A percentile compares a stretch with the other conserved stretches of the same genome.
phyloP scores from a whole-genome alignment of 805 yeast species.

The Ogataea corticis region DNA sequence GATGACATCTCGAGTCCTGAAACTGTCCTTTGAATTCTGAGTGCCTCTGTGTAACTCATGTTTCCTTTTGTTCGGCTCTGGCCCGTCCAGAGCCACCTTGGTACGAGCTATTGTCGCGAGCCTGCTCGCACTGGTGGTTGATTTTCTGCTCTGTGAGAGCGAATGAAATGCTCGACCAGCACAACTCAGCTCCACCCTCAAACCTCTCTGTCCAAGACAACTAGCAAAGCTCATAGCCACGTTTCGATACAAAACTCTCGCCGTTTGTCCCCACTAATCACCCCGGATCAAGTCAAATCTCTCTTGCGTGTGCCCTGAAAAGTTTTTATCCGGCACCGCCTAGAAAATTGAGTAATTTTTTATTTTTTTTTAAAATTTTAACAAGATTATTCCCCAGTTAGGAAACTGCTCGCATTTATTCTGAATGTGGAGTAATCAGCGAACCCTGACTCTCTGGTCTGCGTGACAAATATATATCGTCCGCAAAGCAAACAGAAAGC shows the following conservation, averaged over 20 bases:
- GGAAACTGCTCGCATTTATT: neutral
- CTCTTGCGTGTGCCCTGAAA: constrained; percentile 2
- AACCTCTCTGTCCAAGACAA: no score
- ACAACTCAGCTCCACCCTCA: neutral
- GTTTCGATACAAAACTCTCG: neutral
- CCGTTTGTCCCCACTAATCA: neutral
- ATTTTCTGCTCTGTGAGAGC: neutral
- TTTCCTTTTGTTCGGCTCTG: neutral
- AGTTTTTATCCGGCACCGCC: constrained; percentile 6
- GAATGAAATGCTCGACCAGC: neutral
- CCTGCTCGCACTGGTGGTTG: neutral
- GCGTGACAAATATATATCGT: no score
- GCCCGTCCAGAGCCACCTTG: neutral
- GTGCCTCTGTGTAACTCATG: neutral
- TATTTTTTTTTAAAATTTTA: neutral
- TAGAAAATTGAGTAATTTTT: neutral
- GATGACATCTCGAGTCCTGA: constrained; percentile 1
- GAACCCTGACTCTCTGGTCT: no score
- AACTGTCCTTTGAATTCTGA: constrained; percentile 6
- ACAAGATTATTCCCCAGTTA: neutral
- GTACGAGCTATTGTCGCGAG: constrained; percentile 1
- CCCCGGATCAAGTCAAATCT: no score
- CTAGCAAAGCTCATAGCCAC: neutral
- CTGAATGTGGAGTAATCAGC: neutral
- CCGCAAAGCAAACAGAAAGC: no score